Percentiles rank a stretch among this genome's conserved stretches.
Conservation (phyloP, 331 rosid genomes). For the Telfairia occidentalis region DNA sequence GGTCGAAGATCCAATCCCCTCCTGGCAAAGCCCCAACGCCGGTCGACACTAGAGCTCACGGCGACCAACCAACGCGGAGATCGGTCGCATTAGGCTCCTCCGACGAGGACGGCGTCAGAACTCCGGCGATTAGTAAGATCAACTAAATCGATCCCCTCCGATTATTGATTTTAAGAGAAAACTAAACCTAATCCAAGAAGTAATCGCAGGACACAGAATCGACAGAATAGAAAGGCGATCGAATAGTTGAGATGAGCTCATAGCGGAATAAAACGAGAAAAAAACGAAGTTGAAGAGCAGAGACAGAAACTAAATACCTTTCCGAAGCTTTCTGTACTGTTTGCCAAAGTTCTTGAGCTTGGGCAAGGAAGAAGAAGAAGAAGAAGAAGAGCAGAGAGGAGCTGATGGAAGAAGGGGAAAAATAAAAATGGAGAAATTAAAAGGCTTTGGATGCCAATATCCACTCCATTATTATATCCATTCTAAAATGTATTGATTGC, state of each 20-base stretch:
- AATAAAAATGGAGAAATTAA: neutral
- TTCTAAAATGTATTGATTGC: neutral
- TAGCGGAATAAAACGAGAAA: neutral
- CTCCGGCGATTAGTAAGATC: neutral
- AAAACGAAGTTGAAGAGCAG: neutral
- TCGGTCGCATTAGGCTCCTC: neutral
- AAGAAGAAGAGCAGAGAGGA: neutral
- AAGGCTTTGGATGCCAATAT: neutral
- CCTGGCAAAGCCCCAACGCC: neutral
- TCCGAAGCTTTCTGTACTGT: neutral
- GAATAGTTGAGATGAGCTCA: neutral
- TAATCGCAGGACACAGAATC: neutral
- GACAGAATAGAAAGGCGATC: neutral
- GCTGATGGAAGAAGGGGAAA: neutral
- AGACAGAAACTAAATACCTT: neutral
- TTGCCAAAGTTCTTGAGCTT: neutral
- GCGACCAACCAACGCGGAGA: neutral
- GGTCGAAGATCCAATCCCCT: neutral
- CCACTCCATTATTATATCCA: neutral
- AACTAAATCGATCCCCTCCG: too few relatives aligned
- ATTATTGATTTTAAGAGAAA: neutral
- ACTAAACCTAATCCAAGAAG: neutral
- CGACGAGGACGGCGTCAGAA: neutral
- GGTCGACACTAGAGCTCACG: neutral
- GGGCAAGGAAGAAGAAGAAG: neutral